phyloP scores from a whole-genome alignment of 176 grass and related monocot genomes.

The Hordeum marinum region DNA sequence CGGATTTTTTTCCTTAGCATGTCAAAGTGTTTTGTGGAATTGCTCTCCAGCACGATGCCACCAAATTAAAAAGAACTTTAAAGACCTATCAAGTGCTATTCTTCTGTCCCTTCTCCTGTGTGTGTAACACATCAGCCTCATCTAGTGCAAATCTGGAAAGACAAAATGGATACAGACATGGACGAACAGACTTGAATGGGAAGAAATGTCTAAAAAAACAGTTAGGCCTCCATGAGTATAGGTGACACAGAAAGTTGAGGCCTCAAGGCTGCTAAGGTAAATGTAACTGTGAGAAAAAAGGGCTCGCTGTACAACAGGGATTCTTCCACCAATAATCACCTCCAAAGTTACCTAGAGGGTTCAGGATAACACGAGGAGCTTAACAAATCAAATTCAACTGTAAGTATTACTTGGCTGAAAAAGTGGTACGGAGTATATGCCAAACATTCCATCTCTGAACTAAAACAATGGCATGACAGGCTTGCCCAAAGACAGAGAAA shows the following conservation, averaged over 20 bases:
- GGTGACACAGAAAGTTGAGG: neutral
- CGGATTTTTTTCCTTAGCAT: neutral
- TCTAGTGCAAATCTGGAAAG: neutral
- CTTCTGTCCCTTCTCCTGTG: neutral
- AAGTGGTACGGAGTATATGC: neutral
- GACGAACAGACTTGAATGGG: neutral
- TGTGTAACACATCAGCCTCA: conserved; percentile 29
- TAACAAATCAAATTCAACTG: conserved; percentile 9
- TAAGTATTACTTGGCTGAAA: neutral
- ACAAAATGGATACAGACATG: neutral
- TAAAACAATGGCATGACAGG: conserved; percentile 12
- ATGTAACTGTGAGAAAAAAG: neutral
- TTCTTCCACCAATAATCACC: conserved; percentile 34
- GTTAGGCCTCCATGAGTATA: conserved; percentile 1
- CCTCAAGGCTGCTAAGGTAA: neutral
- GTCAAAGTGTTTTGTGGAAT: neutral
- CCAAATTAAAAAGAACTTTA: conserved; percentile 22
- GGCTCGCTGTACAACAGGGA: conserved; percentile 11
- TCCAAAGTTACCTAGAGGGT: neutral
- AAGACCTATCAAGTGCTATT: conserved; percentile 4
- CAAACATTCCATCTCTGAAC: neutral
- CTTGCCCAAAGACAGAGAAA: neutral
- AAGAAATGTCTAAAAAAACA: neutral
- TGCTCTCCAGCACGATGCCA: conserved; percentile 29
- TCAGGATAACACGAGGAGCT: neutral